Evolutionary conservation across 208 protist genomes (phyloP).

Genomic region (Entamoeba dispar): DNA sequence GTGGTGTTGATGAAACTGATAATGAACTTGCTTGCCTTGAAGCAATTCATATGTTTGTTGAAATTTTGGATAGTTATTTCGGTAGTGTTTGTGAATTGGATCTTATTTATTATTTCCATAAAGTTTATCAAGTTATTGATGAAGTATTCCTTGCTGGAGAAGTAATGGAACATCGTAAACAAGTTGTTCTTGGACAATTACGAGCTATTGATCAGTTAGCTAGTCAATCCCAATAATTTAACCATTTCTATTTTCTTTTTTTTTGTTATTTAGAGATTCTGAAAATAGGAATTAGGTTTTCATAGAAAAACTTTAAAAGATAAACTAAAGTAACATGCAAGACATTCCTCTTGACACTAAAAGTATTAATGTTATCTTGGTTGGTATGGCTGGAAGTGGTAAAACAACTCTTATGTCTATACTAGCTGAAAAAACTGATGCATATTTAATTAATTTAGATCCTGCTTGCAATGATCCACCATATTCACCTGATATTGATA

Average conservation of each 20-base stretch:
- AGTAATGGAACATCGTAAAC: conserved; percentile 79
- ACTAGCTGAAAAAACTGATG: conserved; percentile 61
- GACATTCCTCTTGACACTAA: background rate
- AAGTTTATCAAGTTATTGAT: conserved; percentile 89
- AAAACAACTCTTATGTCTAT: conserved; percentile 91
- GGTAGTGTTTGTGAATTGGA: conserved; percentile 97
- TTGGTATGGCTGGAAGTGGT: conserved; percentile 94
- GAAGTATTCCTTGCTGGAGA: conserved; percentile 89
- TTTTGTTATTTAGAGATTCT: no score
- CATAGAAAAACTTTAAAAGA: no score
- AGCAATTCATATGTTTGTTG: conserved; percentile 82
- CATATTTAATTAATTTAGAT: conserved; percentile 91
- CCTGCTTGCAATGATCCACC: conserved; percentile 68
- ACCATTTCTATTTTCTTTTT: no score
- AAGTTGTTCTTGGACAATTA: conserved; percentile 62
- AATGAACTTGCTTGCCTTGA: conserved; percentile 91
- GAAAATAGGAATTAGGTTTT: no score
- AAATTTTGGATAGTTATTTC: conserved; percentile 87
- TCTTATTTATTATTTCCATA: conserved; percentile 66
- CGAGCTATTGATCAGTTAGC: conserved; percentile 54
- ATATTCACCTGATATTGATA: conserved; percentile 88
- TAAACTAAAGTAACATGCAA: background rate
- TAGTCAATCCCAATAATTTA: no score
- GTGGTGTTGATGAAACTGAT: conserved; percentile 82
- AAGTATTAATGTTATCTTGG: conserved; percentile 49